Evolutionary conservation across 1,284 basidiomycete species (phyloP).

Genomic region (Flammula alnicola): DNA sequence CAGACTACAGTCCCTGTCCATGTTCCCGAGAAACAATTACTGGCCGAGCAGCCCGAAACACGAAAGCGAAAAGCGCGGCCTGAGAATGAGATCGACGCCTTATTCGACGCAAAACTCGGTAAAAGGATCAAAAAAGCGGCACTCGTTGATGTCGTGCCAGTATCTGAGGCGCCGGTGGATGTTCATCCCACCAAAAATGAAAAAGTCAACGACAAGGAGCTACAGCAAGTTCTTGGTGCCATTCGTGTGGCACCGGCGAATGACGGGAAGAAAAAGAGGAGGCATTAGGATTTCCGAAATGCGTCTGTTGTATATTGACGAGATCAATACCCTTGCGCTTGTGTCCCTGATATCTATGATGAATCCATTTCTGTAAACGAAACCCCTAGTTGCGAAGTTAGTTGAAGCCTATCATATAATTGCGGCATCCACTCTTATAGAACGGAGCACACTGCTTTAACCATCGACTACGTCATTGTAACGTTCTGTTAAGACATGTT

Average conservation of each 20-base stretch:
- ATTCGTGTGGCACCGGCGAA: conserved; percentile 48
- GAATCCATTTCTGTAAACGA: no score
- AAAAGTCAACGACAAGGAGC: conserved; percentile 30
- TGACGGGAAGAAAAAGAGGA: conserved; percentile 27
- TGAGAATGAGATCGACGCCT: conserved; percentile 71
- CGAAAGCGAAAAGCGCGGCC: conserved; percentile 35
- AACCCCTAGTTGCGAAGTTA: no score
- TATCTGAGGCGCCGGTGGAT: conserved; percentile 1
- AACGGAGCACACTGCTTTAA: no score
- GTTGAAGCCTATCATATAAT: no score
- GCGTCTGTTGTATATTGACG: no score
- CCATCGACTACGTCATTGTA: no score
- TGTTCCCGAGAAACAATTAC: neutral
- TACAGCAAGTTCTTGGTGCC: conserved; percentile 47
- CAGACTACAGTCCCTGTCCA: neutral
- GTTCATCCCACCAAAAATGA: conserved; percentile 1
- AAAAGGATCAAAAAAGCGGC: conserved; percentile 61
- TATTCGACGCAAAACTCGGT: conserved; percentile 64
- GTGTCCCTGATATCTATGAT: no score
- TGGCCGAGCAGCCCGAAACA: neutral
- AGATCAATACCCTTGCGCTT: no score
- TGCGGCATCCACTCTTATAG: no score
- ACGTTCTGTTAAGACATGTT: no score
- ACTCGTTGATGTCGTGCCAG: conserved; percentile 26
- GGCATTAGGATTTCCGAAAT: no score